Percentiles rank a stretch among this genome's conserved stretches.
Evolutionary conservation across 2,329 filamentous ascomycete genomes (phyloP).

Genomic region (Pseudocercospora musae): DNA sequence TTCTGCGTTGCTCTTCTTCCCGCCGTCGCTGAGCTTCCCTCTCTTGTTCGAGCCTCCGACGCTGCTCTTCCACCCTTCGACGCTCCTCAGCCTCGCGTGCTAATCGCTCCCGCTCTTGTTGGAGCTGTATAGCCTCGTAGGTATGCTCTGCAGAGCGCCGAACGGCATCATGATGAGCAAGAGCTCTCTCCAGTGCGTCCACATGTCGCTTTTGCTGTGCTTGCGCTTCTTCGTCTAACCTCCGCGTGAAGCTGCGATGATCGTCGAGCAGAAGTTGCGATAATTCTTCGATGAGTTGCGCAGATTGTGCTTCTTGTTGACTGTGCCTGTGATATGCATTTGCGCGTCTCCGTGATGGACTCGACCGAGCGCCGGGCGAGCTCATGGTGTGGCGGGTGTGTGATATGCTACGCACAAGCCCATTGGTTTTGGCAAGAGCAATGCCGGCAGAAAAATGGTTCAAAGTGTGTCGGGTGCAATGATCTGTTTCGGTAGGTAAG

Average conservation of each 20-base stretch:
- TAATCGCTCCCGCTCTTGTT: slow-evolving; percentile 15
- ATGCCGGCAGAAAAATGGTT: neutral
- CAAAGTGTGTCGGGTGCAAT: neutral
- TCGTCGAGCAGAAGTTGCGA: slow-evolving; percentile 17
- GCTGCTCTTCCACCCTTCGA: slow-evolving; percentile 13
- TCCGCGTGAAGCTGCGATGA: slow-evolving; percentile 17
- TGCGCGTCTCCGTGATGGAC: slow-evolving; percentile 12
- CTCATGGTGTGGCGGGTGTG: slow-evolving; percentile 13
- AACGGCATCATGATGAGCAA: slow-evolving; percentile 19
- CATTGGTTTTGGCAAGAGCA: neutral
- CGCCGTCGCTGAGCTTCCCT: slow-evolving; percentile 2
- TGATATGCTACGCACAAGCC: neutral
- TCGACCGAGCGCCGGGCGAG: slow-evolving; percentile 16
- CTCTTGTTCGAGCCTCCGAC: slow-evolving; percentile 13
- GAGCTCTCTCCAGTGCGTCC: slow-evolving; percentile 19
- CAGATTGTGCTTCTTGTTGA: neutral
- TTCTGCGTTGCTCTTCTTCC: slow-evolving; percentile 12
- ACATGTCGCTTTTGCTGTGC: slow-evolving; percentile 21
- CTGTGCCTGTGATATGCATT: slow-evolving; percentile 13
- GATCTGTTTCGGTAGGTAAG: neutral
- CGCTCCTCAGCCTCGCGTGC: slow-evolving; percentile 14
- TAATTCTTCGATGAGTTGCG: slow-evolving; percentile 17
- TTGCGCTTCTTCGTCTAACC: slow-evolving; percentile 18
- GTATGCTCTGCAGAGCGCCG: slow-evolving; percentile 17
- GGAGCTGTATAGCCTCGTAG: slow-evolving; percentile 16